These are phyloP conservation scores for Vicia villosa DNA, from an alignment of 306 rosid genomes.

Conservation along the genomic window DNA sequence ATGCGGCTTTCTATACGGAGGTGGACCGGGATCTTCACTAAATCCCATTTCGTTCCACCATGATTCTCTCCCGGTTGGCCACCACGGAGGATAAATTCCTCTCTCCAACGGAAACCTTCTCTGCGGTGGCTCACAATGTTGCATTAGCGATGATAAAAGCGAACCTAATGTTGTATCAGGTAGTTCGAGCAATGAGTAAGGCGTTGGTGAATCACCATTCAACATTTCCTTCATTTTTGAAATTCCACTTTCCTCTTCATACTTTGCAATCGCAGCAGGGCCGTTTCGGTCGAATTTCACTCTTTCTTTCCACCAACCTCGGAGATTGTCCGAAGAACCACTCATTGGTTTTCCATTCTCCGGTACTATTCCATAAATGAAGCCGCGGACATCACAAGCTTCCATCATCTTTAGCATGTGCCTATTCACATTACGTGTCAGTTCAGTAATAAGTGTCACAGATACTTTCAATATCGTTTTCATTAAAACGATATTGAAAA, in stretches of 20 bases:
- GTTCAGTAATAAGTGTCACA: background rate
- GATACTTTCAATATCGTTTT: no score
- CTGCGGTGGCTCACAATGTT: slow-evolving; percentile 75
- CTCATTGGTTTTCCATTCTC: slow-evolving; percentile 63
- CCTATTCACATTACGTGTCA: background rate
- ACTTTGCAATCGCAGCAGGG: slow-evolving; percentile 62
- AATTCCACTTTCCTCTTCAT: slow-evolving; percentile 48
- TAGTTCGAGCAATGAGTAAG: slow-evolving; percentile 52
- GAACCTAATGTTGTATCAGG: slow-evolving; percentile 68
- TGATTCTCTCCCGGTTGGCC: slow-evolving; percentile 65
- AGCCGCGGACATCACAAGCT: slow-evolving; percentile 63
- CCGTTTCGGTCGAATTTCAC: slow-evolving; percentile 69
- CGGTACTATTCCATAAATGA: slow-evolving; percentile 80
- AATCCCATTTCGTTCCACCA: slow-evolving; percentile 66
- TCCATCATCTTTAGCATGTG: slow-evolving; percentile 85
- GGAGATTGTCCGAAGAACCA: slow-evolving; percentile 79
- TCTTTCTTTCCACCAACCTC: slow-evolving; percentile 85
- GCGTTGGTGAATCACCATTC: slow-evolving; percentile 30
- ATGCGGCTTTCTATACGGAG: slow-evolving; percentile 82
- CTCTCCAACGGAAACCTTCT: slow-evolving; percentile 65
- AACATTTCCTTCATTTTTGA: background rate
- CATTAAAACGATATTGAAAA: no score
- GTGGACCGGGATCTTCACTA: slow-evolving; percentile 49
- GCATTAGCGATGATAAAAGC: slow-evolving; percentile 62
- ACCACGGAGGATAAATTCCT: slow-evolving; percentile 79